These are phyloP conservation scores for Drechslerella dactyloides DNA, from an alignment of 2,329 filamentous ascomycete species.

Conservation along the genomic window DNA sequence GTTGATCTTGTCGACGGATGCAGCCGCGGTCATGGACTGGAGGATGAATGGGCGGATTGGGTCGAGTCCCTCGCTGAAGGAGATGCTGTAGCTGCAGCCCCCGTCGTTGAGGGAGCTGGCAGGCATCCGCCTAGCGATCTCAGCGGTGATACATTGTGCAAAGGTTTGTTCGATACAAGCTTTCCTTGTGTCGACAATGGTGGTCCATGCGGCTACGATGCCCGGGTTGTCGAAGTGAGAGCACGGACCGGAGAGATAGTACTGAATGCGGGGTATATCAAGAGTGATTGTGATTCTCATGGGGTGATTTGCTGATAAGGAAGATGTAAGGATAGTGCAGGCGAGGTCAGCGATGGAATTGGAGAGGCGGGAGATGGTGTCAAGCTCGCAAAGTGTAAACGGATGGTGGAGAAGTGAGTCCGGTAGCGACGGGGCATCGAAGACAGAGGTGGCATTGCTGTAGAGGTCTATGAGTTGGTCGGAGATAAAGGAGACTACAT, in stretches of 20 bases:
- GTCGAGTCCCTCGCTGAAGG: slow-evolving; percentile 8
- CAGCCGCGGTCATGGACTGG: slow-evolving; percentile 1
- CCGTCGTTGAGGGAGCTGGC: neutral
- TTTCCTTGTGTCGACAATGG: slow-evolving; percentile 28
- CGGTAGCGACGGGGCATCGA: neutral
- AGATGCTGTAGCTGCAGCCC: slow-evolving; percentile 2
- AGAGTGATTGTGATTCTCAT: slow-evolving; percentile 33
- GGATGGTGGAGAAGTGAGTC: slow-evolving; percentile 6
- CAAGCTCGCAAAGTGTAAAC: slow-evolving; percentile 34
- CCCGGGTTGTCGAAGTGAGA: slow-evolving; percentile 23
- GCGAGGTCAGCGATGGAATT: slow-evolving; percentile 44
- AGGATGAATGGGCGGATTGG: slow-evolving; percentile 20
- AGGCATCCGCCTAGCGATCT: slow-evolving; percentile 16
- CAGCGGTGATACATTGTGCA: slow-evolving; percentile 15
- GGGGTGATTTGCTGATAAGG: neutral
- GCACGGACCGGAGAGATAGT: slow-evolving; percentile 43
- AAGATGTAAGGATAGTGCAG: slow-evolving; percentile 18
- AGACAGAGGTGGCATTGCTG: neutral
- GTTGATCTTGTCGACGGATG: neutral
- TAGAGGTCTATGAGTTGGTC: slow-evolving; percentile 8
- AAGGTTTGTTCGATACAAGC: slow-evolving; percentile 27
- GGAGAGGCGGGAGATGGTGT: slow-evolving; percentile 35
- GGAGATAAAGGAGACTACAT: slow-evolving; percentile 31
- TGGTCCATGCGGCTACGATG: slow-evolving; percentile 20
- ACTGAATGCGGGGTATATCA: slow-evolving; percentile 44